These are phyloP conservation scores for Pseudoneurospora amorphoporcata DNA, from an alignment of 495 filamentous ascomycete genomes.

Conservation along the genomic window DNA sequence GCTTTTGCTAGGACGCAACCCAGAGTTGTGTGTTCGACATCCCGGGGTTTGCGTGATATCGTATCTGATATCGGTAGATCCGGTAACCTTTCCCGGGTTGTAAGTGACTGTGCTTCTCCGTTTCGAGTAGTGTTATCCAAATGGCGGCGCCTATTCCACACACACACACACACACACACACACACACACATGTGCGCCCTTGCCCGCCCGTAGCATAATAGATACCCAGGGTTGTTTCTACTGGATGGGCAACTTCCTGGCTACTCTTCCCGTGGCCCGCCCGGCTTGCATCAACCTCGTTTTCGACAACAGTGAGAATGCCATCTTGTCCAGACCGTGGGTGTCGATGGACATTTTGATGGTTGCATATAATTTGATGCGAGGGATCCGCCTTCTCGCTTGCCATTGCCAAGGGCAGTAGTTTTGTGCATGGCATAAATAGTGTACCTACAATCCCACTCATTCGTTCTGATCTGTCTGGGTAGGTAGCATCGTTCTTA, in stretches of 20 bases:
- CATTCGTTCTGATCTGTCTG: no score
- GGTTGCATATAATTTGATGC: neutral
- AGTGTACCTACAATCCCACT: neutral
- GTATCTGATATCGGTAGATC: neutral
- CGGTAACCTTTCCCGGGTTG: neutral
- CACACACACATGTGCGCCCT: neutral
- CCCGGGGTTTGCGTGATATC: neutral
- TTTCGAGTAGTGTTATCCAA: neutral
- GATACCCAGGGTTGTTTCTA: neutral
- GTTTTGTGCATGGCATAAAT: neutral
- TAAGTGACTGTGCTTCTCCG: neutral
- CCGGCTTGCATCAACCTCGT: neutral
- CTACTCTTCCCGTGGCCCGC: neutral
- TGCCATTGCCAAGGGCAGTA: neutral
- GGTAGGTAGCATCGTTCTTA: neutral
- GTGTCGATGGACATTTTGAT: neutral
- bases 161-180: neutral
- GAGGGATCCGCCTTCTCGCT: neutral
- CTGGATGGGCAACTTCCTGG: neutral
- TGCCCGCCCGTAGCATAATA: neutral
- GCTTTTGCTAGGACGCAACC: neutral
- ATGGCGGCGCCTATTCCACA: neutral
- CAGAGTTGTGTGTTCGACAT: neutral
- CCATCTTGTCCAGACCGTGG: neutral
- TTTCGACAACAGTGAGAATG: neutral